Evolutionary conservation across 306 rosid species (phyloP).

Genomic region (Glycyrrhiza uralensis): DNA sequence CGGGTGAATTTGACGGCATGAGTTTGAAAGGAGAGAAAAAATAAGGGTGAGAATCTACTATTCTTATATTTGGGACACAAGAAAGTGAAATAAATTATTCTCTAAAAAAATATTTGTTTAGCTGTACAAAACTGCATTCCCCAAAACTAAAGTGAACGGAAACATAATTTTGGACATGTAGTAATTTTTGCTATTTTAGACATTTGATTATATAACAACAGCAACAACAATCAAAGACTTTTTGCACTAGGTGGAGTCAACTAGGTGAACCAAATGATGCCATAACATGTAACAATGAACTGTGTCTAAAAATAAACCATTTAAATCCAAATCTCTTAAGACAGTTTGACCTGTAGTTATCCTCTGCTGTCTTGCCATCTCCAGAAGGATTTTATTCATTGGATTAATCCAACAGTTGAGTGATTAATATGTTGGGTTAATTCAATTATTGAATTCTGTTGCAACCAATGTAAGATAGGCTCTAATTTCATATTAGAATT

Average conservation of each 20-base stretch:
- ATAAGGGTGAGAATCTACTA: neutral
- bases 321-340: no score
- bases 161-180: neutral
- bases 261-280: neutral
- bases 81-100: neutral
- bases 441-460: no score
- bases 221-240: neutral
- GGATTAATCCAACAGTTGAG: no score
- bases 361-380: no score
- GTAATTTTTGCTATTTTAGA: neutral
- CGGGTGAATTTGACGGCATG: neutral
- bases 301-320: neutral
- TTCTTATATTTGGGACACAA: neutral
- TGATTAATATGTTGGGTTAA: no score
- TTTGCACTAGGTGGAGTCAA: neutral
- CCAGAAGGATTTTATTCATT: no score
- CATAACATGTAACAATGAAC: neutral
- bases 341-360: no score
- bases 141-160: neutral
- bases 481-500: no score
- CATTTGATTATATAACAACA: neutral
- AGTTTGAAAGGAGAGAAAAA: neutral
- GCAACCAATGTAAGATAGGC: no score
- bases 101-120: neutral
- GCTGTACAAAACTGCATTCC: neutral